Evolutionary conservation across 2,329 filamentous ascomycete genomes (phyloP).

Genomic region (Colletotrichum destructivum): DNA sequence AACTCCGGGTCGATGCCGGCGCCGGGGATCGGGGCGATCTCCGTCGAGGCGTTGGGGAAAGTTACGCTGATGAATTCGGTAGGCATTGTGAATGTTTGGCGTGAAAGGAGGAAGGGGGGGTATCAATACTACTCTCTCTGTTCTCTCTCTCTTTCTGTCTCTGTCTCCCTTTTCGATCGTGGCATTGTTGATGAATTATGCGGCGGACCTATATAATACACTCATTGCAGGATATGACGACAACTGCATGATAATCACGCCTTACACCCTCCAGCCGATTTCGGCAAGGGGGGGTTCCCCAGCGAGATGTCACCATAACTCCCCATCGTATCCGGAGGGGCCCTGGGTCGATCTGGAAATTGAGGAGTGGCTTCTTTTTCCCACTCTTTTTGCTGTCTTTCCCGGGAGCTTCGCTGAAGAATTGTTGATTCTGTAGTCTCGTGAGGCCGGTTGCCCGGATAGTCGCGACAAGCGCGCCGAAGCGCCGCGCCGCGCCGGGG

Average conservation of each 20-base stretch:
- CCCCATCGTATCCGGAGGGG: slow-evolving; percentile 11
- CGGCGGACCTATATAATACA: slow-evolving; percentile 40
- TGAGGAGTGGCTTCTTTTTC: too few relatives aligned
- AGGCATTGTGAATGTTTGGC: slow-evolving; percentile 52
- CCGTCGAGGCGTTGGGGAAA: slow-evolving; percentile 70
- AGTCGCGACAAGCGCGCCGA: neutral
- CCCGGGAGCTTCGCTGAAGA: neutral
- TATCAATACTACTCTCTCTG: neutral
- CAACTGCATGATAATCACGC: slow-evolving; percentile 47
- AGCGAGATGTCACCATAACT: slow-evolving; percentile 30
- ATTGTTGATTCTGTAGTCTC: neutral
- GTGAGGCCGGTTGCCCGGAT: neutral
- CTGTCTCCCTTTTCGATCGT: neutral
- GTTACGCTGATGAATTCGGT: slow-evolving; percentile 73
- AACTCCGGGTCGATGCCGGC: slow-evolving; percentile 69
- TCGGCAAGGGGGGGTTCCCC: slow-evolving; percentile 37
- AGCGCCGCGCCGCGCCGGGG: too few relatives aligned
- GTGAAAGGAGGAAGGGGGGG: neutral
- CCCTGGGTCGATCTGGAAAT: neutral
- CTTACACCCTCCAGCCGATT: slow-evolving; percentile 43
- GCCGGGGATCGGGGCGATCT: slow-evolving; percentile 67
- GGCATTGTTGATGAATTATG: neutral
- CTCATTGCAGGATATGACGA: slow-evolving; percentile 42
- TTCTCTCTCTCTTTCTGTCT: too few relatives aligned
- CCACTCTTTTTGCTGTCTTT: neutral